Percentiles rank a stretch among this genome's conserved stretches.
These are phyloP conservation scores for Echeveria elegans DNA, from an alignment of 164 flowering plant species.

Conservation along the genomic window DNA sequence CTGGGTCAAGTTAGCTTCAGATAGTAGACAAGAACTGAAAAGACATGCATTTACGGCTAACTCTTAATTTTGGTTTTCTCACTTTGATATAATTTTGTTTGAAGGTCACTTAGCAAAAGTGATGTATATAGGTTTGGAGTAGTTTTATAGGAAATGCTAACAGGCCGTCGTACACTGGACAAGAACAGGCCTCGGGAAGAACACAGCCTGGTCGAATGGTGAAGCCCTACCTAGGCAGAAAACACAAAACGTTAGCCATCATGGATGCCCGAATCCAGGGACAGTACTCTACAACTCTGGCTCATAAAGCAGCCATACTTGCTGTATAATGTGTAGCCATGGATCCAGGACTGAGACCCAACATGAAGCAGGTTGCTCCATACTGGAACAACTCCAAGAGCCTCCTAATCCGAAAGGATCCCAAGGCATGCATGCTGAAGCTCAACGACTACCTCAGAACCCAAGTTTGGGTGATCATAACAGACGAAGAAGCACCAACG, in stretches of 20 bases:
- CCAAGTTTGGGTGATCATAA: constrained; percentile 17
- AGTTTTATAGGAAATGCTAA: constrained; percentile 66
- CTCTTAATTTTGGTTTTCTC: constrained; percentile 4
- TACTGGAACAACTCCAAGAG: constrained; percentile 53
- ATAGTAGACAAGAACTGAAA: too few relatives aligned
- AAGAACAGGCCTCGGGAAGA: constrained; percentile 66
- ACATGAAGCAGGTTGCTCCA: constrained; percentile 44
- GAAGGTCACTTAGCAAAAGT: constrained; percentile 72
- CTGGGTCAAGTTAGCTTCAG: too few relatives aligned
- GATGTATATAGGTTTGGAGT: constrained; percentile 88
- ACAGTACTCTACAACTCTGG: constrained; percentile 40
- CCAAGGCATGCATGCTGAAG: neutral
- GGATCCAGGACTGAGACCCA: constrained; percentile 57
- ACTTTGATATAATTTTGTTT: constrained; percentile 2
- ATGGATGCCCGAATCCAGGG: constrained; percentile 62
- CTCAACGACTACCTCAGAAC: neutral
- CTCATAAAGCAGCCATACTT: constrained; percentile 36
- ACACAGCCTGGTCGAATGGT: constrained; percentile 72
- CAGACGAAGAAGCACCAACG: constrained; percentile 16
- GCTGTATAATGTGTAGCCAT: constrained; percentile 53
- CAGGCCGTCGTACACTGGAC: constrained; percentile 66
- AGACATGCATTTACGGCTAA: too few relatives aligned
- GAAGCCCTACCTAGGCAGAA: constrained; percentile 50
- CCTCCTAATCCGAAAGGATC: neutral
- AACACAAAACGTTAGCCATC: constrained; percentile 45